A percentile compares a stretch with the other conserved stretches of the same genome.
phyloP scores from a whole-genome alignment of 2,329 filamentous ascomycete species.

The Pyrenophora tritici-repentis region DNA sequence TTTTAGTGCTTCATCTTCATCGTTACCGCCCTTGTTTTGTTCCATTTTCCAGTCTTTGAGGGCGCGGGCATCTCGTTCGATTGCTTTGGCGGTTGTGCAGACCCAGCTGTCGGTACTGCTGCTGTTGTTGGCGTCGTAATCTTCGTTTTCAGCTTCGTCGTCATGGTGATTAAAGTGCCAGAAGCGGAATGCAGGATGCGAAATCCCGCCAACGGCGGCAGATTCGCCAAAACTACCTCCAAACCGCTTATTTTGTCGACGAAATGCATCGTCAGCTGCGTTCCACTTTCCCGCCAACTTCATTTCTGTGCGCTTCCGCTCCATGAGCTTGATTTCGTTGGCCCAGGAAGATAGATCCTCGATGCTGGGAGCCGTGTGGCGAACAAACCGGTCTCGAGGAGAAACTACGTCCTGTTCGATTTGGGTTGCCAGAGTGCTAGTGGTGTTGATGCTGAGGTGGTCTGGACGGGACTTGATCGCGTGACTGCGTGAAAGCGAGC shows the following conservation, averaged over 20 bases:
- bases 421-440: too few species aligned
- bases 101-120: too few species aligned
- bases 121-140: too few species aligned
- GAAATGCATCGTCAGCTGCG: too few species aligned
- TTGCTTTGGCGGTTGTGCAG: neutral
- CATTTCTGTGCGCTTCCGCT: slow-evolving; percentile 4
- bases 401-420: neutral
- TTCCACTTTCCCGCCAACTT: neutral
- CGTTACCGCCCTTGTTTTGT: neutral
- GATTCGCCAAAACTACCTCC: neutral
- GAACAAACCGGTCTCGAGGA: neutral
- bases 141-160: too few species aligned
- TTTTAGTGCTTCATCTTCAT: too few species aligned
- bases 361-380: slow-evolving; percentile 7
- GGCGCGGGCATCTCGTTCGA: neutral
- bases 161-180: too few species aligned
- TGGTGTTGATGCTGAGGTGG: neutral
- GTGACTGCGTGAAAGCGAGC: neutral
- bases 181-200: too few species aligned
- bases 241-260: neutral
- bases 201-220: too few species aligned
- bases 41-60: neutral
- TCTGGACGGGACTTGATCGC: neutral
- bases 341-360: slow-evolving; percentile 13
- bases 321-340: slow-evolving; percentile 12